Evolutionary conservation across 352 stramenopile species (phyloP), one percentile per base, ranked within the genome.

Genomic region (Thalassiosira hispida): DNA sequence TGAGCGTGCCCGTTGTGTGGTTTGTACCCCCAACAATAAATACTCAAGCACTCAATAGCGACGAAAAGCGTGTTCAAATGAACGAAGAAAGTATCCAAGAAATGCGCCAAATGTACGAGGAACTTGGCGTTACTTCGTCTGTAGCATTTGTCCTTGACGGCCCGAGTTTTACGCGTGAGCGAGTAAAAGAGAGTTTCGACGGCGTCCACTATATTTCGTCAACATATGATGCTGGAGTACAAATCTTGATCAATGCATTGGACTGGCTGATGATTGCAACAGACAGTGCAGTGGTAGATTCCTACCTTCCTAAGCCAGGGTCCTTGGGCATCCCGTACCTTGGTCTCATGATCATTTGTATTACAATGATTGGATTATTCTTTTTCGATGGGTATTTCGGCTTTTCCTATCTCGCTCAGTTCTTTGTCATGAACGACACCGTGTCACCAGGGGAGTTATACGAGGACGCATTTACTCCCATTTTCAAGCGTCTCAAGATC

Each of bases 11-110:
- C 12, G 60, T 69, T 12, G 60, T 86, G 31, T 88, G 81, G 81
- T 62, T 86, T 35, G 76, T 40, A 47, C 79, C 83, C 16, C 65
- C 83, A 18, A 68, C 72, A 35, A 61, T 89, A 12, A 89, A 89
- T 66, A 81, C 76, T 9, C n/a, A 9, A 23, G 75, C 73, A 9
- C 53, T 89, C 0, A 71, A 79, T 44, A 88, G 46, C 59, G 78
- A 89, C 18, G 78, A 87, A 65, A 89, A 89, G 47, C 47, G 71
- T 1, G 29, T 20, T 14, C 74, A 87, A 42, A 89, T 89, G 79
- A 84, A 61, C 47, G 83, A 89, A 65, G 52, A 76, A 33, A 77
- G 55, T 12, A 68, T 89, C 2, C 31, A 74, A 74, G 66, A 83
- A 31, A 86, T 77, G 35, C 47, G 83, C 38, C 52, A 59, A 22